A percentile compares a stretch with the other conserved stretches of the same genome.
Evolutionary conservation across 352 stramenopile genomes (phyloP).

Genomic region (Pythium sukuiense): DNA sequence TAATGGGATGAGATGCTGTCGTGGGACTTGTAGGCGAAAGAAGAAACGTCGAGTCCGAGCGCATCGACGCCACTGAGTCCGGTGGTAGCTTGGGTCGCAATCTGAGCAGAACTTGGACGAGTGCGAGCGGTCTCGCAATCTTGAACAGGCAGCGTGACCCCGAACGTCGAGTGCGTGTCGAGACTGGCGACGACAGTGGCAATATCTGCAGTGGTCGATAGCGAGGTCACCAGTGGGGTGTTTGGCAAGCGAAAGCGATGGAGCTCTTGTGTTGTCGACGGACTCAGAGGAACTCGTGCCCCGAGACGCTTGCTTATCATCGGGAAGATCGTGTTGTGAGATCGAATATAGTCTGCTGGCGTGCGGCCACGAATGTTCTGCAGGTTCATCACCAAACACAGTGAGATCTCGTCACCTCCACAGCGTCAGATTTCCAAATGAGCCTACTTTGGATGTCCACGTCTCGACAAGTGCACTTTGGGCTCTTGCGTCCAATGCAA

Average conservation of each 20-base stretch:
- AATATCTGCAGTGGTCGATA: not conserved
- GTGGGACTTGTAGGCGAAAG: conserved; percentile 47
- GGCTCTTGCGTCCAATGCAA: conserved; percentile 37
- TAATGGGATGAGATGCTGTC: conserved; percentile 16
- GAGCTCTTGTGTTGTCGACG: not conserved
- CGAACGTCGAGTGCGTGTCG: not conserved
- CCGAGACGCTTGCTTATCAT: conserved; percentile 53
- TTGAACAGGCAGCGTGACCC: not conserved
- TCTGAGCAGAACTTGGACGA: conserved; percentile 30
- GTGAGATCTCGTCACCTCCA: not conserved
- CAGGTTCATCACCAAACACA: not conserved
- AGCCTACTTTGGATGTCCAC: conserved; percentile 56
- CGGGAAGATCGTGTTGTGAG: conserved; percentile 38
- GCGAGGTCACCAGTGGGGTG: not conserved
- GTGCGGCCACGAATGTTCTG: conserved; percentile 64
- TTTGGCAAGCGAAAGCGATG: not conserved
- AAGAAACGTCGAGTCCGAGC: conserved; percentile 57
- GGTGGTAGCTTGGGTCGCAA: not conserved
- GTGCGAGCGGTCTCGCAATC: not conserved
- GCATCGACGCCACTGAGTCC: conserved; percentile 37
- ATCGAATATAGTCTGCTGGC: conserved; percentile 47
- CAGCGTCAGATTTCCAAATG: not conserved
- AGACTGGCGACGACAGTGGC: conserved; percentile 1
- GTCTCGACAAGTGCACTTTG: conserved; percentile 28
- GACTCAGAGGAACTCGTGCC: conserved; percentile 11